Conservation (phyloP, 1,284 basidiomycete species). For the Mrakiaceae sp. region DNA sequence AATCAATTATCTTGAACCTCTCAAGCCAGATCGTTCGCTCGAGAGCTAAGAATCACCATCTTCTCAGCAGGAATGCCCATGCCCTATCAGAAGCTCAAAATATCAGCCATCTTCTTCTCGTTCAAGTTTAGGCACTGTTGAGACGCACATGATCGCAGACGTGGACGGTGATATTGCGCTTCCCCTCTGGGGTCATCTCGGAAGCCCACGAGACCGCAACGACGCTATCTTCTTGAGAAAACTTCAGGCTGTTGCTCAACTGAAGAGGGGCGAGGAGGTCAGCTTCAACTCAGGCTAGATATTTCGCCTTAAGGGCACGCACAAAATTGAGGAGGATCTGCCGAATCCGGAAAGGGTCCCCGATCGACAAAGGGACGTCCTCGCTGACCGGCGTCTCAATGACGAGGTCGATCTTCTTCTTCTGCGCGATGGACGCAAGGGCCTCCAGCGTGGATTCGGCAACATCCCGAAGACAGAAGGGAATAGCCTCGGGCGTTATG, state of each 20-base stretch:
- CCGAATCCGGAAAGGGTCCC: constrained; percentile 31
- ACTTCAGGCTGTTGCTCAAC: constrained; percentile 32
- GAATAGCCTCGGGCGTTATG: constrained; percentile 35
- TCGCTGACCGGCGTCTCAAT: constrained; percentile 24
- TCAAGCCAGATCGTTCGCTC: no score
- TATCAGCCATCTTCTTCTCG: not conserved
- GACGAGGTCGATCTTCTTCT: constrained; percentile 30
- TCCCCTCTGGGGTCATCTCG: constrained; percentile 17
- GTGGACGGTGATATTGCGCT: constrained; percentile 21
- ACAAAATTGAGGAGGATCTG: constrained; percentile 23
- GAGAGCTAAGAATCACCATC: constrained; percentile 2
- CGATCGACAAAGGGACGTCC: constrained; percentile 27
- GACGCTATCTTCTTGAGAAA: constrained; percentile 26
- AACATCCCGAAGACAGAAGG: constrained; percentile 34
- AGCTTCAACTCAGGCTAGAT: constrained; percentile 21
- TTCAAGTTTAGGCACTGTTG: no score
- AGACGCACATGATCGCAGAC: constrained; percentile 26
- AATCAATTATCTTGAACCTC: no score
- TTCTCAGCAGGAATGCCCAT: constrained; percentile 16
- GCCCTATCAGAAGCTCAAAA: not conserved
- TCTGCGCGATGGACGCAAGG: constrained; percentile 27
- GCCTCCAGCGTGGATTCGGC: constrained; percentile 31
- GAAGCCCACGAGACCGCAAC: constrained; percentile 25
- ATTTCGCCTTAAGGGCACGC: not conserved
- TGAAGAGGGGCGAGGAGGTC: constrained; percentile 16